Evolutionary conservation across 345 rosid genomes (phyloP).

Genomic region (Eucalyptus cloeziana): DNA sequence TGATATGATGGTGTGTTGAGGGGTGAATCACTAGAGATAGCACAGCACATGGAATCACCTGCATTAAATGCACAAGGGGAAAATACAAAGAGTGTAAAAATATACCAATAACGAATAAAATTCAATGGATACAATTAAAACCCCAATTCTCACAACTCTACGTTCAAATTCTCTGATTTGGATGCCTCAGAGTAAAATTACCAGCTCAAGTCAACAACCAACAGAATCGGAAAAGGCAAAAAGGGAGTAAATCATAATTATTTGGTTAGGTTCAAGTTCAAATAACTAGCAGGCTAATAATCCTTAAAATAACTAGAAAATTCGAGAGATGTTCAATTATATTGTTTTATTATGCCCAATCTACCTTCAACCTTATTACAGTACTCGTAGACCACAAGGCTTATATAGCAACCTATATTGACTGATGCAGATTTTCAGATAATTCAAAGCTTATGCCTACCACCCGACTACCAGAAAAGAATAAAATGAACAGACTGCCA

Average conservation of each 20-base stretch:
- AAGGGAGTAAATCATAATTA: not conserved
- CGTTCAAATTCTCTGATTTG: not conserved
- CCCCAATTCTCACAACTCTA: not conserved
- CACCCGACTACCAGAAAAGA: not conserved
- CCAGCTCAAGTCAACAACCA: not conserved
- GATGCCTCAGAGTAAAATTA: not conserved
- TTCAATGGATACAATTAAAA: not conserved
- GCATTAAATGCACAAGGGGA: conserved; percentile 1
- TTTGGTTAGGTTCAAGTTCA: not conserved
- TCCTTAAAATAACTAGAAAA: not conserved
- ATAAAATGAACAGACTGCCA: not conserved
- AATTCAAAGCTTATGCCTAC: not conserved
- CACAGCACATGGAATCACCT: conserved; percentile 74
- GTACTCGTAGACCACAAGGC: not conserved
- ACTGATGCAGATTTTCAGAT: not conserved
- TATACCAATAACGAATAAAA: not conserved
- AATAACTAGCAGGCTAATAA: not conserved
- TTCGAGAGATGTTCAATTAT: not conserved
- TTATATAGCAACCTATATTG: not conserved
- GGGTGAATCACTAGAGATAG: conserved; percentile 80
- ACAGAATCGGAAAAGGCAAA: not conserved
- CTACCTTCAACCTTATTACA: not conserved
- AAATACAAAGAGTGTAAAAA: not conserved
- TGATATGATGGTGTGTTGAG: conserved; percentile 71
- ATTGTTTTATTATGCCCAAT: not conserved